These are phyloP conservation scores for Tinospora cordifolia DNA, from an alignment of 164 flowering plant species.

Conservation along the genomic window DNA sequence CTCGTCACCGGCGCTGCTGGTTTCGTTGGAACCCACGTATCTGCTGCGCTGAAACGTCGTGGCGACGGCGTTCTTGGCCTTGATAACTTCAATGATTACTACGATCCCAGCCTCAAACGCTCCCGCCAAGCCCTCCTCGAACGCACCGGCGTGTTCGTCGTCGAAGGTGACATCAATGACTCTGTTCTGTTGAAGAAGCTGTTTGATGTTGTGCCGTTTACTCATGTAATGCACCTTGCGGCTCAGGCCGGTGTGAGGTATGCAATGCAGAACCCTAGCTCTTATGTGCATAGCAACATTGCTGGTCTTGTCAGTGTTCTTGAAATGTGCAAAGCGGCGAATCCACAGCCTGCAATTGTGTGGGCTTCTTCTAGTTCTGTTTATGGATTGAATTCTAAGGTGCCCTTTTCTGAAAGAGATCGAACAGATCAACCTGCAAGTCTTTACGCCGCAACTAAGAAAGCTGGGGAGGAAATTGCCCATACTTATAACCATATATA, in stretches of 20 bases:
- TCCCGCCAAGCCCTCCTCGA: conserved; percentile 71
- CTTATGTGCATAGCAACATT: conserved; percentile 84
- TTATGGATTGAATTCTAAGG: conserved; percentile 75
- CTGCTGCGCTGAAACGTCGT: conserved; percentile 63
- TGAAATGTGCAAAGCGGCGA: conserved; percentile 70
- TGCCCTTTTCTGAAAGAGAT: conserved; percentile 79
- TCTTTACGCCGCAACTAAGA: conserved; percentile 89
- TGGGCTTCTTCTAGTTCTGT: conserved; percentile 95
- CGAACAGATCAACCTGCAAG: conserved; percentile 95
- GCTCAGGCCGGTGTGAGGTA: conserved; percentile 96
- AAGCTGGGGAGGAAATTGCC: conserved; percentile 88
- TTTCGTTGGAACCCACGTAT: conserved; percentile 81
- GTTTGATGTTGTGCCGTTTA: conserved; percentile 68
- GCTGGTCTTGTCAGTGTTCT: conserved; percentile 76
- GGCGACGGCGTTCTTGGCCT: conserved; percentile 89
- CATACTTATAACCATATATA: conserved; percentile 83
- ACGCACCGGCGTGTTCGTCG: conserved; percentile 64
- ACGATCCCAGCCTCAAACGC: conserved; percentile 64
- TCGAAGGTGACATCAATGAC: conserved; percentile 86
- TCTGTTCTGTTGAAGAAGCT: conserved; percentile 46
- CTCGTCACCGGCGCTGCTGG: conserved; percentile 95
- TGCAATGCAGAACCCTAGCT: conserved; percentile 84
- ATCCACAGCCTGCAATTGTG: conserved; percentile 88
- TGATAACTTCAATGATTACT: conserved; percentile 79
- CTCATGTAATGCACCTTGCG: conserved; percentile 90